Conservation (phyloP, 1,284 basidiomycete species). For the Pseudozyma pruni region DNA sequence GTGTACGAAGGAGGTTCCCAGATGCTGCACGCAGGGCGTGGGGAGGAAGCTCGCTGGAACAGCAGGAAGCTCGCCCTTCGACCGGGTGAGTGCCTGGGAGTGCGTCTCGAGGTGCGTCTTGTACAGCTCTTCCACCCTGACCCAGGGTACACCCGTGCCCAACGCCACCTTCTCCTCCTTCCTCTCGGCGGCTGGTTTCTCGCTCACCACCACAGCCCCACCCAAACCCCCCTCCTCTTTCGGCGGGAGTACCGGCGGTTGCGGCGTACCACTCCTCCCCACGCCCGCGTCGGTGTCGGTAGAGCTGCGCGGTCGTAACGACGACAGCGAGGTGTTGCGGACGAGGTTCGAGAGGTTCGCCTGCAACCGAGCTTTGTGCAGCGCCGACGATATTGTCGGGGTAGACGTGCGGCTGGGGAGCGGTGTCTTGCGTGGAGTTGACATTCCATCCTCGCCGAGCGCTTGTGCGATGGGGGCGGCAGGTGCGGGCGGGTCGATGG, state of each 20-base stretch:
- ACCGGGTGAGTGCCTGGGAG: slow-evolving; percentile 16
- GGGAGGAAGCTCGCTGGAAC: slow-evolving; percentile 9
- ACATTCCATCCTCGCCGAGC: neutral
- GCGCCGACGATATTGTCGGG: neutral
- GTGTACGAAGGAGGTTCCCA: neutral
- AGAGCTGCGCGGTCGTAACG: neutral
- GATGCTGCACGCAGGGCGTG: neutral
- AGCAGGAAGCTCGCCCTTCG: neutral
- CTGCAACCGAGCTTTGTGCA: slow-evolving; percentile 22
- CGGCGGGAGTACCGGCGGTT: slow-evolving; percentile 12
- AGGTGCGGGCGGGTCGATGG: slow-evolving; percentile 3
- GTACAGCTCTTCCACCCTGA: neutral
- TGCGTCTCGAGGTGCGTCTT: slow-evolving; percentile 3
- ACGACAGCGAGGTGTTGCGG: slow-evolving; percentile 10
- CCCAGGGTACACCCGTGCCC: neutral
- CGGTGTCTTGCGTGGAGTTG: slow-evolving; percentile 7
- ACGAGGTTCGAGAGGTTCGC: slow-evolving; percentile 30
- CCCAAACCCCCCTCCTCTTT: slow-evolving; percentile 2
- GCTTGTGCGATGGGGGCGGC: neutral
- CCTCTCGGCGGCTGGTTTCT: neutral
- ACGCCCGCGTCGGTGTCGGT: neutral
- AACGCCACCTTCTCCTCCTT: neutral
- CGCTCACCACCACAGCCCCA: neutral
- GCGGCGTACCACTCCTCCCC: neutral
- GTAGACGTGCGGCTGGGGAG: slow-evolving; percentile 9